Evolutionary conservation across 1,284 basidiomycete species (phyloP).

Genomic region (Cutaneotrichosporon dermatis): DNA sequence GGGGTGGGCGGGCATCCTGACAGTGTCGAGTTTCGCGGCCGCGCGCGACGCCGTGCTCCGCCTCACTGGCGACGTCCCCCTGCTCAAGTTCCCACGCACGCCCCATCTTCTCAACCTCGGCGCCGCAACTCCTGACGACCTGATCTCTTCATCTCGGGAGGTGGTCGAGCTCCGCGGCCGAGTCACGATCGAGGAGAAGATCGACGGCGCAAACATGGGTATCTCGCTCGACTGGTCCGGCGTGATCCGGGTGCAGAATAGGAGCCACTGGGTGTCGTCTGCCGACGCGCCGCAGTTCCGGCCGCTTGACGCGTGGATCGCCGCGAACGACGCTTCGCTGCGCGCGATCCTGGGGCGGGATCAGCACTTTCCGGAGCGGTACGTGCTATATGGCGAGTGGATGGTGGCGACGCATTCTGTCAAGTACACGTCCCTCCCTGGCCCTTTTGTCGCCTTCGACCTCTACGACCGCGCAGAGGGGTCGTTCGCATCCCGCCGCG

Average conservation of each 20-base stretch:
- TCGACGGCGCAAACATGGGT: slow-evolving; percentile 65
- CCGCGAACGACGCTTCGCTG: slow-evolving; percentile 35
- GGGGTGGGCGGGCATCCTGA: slow-evolving; percentile 53
- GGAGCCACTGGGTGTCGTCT: slow-evolving; percentile 60
- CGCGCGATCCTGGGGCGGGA: slow-evolving; percentile 54
- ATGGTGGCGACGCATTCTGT: slow-evolving; percentile 61
- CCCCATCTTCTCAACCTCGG: slow-evolving; percentile 59
- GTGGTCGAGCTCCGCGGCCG: slow-evolving; percentile 16
- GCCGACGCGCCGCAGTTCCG: slow-evolving; percentile 59
- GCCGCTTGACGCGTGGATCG: slow-evolving; percentile 56
- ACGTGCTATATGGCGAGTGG: slow-evolving; percentile 62
- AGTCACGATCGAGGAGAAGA: slow-evolving; percentile 60
- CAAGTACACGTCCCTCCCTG: slow-evolving; percentile 55
- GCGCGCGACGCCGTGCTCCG: slow-evolving; percentile 51
- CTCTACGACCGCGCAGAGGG: slow-evolving; percentile 56
- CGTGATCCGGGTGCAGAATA: slow-evolving; percentile 58
- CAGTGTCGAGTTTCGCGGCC: slow-evolving; percentile 47
- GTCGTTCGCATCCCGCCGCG: slow-evolving; percentile 50
- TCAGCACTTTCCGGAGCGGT: slow-evolving; percentile 56
- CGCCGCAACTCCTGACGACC: slow-evolving; percentile 56
- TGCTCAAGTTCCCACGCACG: slow-evolving; percentile 62
- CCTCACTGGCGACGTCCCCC: slow-evolving; percentile 49
- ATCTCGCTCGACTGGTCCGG: slow-evolving; percentile 57
- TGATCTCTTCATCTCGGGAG: slow-evolving; percentile 32
- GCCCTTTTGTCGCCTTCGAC: slow-evolving; percentile 56